Percentiles rank a stretch among this genome's conserved stretches.
Evolutionary conservation across 768 basidiomycete species (phyloP).

Genomic region (Mycena amicta): DNA sequence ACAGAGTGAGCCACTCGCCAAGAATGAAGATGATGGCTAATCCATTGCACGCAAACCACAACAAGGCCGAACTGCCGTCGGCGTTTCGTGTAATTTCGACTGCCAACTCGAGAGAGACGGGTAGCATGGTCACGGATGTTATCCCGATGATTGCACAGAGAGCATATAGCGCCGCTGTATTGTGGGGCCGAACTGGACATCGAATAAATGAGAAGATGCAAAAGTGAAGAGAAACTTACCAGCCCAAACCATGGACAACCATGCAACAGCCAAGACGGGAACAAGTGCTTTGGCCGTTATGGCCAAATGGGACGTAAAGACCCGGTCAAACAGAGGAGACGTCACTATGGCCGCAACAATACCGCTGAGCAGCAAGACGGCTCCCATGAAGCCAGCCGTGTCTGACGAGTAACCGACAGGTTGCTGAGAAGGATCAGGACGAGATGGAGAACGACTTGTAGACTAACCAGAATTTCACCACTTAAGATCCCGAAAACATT

Average conservation of each 20-base stretch:
- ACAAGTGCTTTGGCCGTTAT: conserved; percentile 59
- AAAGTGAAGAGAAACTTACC: conserved; percentile 43
- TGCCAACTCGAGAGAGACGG: conserved; percentile 75
- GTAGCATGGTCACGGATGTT: conserved; percentile 68
- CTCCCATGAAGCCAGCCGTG: conserved; percentile 71
- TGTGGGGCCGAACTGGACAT: conserved; percentile 59
- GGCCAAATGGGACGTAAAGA: conserved; percentile 76
- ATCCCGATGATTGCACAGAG: conserved; percentile 73
- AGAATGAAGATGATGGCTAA: background rate
- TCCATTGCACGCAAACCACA: conserved; percentile 71
- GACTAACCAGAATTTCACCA: conserved; percentile 65
- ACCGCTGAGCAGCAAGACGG: conserved; percentile 67
- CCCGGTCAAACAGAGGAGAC: conserved; percentile 79
- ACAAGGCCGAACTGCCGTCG: conserved; percentile 71
- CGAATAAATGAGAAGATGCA: conserved; percentile 6
- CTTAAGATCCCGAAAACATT: conserved; percentile 70
- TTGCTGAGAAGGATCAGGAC: conserved; percentile 41
- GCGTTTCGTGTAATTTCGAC: conserved; percentile 82
- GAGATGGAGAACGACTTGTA: background rate
- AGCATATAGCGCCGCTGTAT: conserved; percentile 60
- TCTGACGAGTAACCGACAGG: conserved; percentile 73
- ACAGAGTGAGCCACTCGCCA: conserved; percentile 29
- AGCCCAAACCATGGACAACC: conserved; percentile 83
- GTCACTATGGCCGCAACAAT: conserved; percentile 67
- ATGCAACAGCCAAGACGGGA: conserved; percentile 61